A percentile compares a stretch with the other conserved stretches of the same genome.
Conservation (phyloP, 345 rosid genomes). For the Citrus reticulata region DNA sequence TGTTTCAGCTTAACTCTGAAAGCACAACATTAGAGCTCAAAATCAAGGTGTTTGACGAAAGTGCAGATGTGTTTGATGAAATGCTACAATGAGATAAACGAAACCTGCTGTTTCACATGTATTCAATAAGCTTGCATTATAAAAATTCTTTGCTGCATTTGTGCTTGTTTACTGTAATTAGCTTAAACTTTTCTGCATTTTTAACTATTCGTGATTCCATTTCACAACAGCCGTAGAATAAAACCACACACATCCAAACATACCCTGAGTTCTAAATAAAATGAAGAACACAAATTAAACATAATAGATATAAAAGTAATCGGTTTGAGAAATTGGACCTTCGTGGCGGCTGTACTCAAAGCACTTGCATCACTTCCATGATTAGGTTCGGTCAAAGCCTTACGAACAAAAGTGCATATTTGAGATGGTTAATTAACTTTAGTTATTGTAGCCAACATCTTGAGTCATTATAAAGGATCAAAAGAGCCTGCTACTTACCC, state of each 20-base stretch:
- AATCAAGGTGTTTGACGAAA: too few species aligned
- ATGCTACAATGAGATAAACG: too few species aligned
- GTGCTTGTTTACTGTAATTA: too few species aligned
- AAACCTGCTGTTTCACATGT: too few species aligned
- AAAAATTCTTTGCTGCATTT: too few species aligned
- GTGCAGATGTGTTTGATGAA: too few species aligned
- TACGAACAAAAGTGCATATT: slow-evolving; percentile 9
- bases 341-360: slow-evolving; percentile 71
- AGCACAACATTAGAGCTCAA: too few species aligned
- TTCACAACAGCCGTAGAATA: not conserved
- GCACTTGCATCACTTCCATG: slow-evolving; percentile 96
- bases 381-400: slow-evolving; percentile 96
- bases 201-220: too few species aligned
- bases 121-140: too few species aligned
- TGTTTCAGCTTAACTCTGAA: too few species aligned
- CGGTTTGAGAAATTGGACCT: slow-evolving; percentile 41
- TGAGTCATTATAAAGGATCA: not conserved
- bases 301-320: not conserved
- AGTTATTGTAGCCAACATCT: not conserved
- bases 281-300: not conserved
- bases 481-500: slow-evolving; percentile 57
- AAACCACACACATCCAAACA: not conserved
- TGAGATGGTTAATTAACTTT: not conserved
- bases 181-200: too few species aligned
- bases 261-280: not conserved